These are phyloP conservation scores for Neurospora sp. DNA, from an alignment of 495 filamentous ascomycete genomes.

Conservation along the genomic window DNA sequence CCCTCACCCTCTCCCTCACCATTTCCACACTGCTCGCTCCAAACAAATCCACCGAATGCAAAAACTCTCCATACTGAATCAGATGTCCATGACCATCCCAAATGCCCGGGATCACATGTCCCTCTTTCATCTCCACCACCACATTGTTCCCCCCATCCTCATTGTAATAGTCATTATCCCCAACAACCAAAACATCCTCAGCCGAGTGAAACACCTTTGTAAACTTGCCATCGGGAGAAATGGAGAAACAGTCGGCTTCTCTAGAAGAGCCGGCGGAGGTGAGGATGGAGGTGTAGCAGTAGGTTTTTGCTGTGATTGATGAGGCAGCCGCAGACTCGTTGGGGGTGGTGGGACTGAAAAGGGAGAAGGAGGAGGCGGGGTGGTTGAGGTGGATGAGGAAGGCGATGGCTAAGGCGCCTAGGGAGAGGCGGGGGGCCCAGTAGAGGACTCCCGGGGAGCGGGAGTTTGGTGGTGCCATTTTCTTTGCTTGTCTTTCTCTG, in stretches of 20 bases:
- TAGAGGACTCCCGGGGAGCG: not conserved
- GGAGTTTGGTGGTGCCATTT: not conserved
- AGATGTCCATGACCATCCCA: constrained; percentile 60
- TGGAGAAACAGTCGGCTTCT: constrained; percentile 33
- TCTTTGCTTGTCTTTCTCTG: not conserved
- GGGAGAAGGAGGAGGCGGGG: constrained; percentile 9
- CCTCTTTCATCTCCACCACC: constrained; percentile 8
- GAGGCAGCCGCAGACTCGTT: not conserved
- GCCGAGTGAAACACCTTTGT: constrained; percentile 16
- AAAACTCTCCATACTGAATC: constrained; percentile 52
- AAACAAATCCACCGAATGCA: constrained; percentile 50
- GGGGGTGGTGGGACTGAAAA: not conserved
- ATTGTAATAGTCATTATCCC: not conserved
- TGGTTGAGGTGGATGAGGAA: constrained; percentile 4
- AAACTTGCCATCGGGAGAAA: constrained; percentile 23
- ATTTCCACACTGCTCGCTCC: constrained; percentile 40
- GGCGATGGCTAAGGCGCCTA: constrained; percentile 13
- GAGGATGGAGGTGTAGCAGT: constrained; percentile 27
- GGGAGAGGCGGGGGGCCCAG: constrained; percentile 14
- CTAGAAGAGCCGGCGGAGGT: constrained; percentile 5
- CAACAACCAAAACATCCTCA: not conserved
- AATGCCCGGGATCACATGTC: constrained; percentile 47
- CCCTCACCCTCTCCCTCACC: constrained; percentile 33
- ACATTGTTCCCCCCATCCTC: not conserved
- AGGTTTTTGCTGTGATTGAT: constrained; percentile 14